These are phyloP conservation scores for Alnus glutinosa DNA, from an alignment of 306 rosid species.

Conservation along the genomic window DNA sequence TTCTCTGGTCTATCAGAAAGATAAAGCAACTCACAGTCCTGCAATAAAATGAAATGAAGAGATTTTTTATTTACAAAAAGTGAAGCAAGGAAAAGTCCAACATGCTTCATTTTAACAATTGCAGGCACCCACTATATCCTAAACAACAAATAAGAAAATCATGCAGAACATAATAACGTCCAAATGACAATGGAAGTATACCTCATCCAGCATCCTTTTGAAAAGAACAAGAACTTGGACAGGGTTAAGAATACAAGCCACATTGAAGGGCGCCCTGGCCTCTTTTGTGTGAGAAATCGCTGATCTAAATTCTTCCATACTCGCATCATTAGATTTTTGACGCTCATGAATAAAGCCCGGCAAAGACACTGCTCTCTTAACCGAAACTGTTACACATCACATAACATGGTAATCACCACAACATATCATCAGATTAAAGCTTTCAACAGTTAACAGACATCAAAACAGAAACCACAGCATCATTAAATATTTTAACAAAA, in stretches of 20 bases:
- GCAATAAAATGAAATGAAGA: conserved; percentile 33
- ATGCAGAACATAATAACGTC: conserved; percentile 10
- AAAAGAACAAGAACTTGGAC: conserved; percentile 60
- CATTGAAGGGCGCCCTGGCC: conserved; percentile 34
- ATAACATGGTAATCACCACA: background rate
- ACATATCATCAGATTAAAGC: background rate
- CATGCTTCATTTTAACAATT: conserved; percentile 14
- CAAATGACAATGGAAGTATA: conserved; percentile 26
- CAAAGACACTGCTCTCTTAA: conserved; percentile 53
- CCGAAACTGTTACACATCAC: conserved; percentile 54
- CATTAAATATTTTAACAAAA: background rate
- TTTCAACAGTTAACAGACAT: background rate
- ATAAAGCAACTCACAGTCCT: conserved; percentile 87
- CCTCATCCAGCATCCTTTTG: conserved; percentile 73
- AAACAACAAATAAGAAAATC: conserved; percentile 21
- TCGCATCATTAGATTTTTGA: conserved; percentile 49
- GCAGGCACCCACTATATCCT: background rate
- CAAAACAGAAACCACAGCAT: background rate
- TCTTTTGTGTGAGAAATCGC: conserved; percentile 57
- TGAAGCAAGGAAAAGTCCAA: conserved; percentile 24
- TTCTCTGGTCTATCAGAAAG: conserved; percentile 84
- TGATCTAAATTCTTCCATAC: conserved; percentile 52
- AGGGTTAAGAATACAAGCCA: conserved; percentile 52
- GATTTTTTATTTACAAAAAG: conserved; percentile 6
- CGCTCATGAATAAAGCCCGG: conserved; percentile 60